Conservation (phyloP, 2,329 filamentous ascomycete genomes). For the Fusarium acutatum region DNA sequence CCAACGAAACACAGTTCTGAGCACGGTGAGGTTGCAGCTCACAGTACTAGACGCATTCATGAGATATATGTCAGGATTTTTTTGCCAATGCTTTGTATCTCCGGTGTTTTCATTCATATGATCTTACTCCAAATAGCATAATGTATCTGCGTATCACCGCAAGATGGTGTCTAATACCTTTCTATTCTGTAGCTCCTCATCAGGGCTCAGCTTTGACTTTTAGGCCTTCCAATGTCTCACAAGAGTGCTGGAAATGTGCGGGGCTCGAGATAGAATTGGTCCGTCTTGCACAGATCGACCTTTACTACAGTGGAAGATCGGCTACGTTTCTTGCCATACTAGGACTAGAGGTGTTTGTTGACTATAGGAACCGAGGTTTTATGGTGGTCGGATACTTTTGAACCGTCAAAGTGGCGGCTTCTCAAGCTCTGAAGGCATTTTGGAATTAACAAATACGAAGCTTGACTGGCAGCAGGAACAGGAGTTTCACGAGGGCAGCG, state of each 20-base stretch:
- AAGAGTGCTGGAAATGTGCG: not conserved
- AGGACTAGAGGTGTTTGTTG: accelerated
- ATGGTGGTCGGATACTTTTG: not conserved
- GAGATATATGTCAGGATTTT: no score
- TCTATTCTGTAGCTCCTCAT: accelerated
- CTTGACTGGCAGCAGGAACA: not conserved
- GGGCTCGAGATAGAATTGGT: not conserved
- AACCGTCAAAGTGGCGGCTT: not conserved
- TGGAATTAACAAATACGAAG: accelerated
- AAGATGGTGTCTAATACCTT: accelerated
- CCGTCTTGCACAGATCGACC: not conserved
- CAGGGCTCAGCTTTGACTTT: not conserved
- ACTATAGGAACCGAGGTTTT: no score
- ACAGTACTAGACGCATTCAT: not conserved
- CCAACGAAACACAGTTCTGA: accelerated
- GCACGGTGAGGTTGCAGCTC: not conserved
- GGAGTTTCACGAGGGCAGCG: not conserved
- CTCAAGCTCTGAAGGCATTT: not conserved
- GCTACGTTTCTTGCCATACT: no score
- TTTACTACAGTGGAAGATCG: not conserved
- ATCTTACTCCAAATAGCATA: not conserved
- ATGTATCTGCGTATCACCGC: not conserved
- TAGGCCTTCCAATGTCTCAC: not conserved
- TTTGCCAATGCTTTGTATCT: not conserved
- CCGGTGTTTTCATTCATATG: not conserved